Conservation (phyloP, 164 flowering plant genomes). For the Magnolia changhungtana region DNA sequence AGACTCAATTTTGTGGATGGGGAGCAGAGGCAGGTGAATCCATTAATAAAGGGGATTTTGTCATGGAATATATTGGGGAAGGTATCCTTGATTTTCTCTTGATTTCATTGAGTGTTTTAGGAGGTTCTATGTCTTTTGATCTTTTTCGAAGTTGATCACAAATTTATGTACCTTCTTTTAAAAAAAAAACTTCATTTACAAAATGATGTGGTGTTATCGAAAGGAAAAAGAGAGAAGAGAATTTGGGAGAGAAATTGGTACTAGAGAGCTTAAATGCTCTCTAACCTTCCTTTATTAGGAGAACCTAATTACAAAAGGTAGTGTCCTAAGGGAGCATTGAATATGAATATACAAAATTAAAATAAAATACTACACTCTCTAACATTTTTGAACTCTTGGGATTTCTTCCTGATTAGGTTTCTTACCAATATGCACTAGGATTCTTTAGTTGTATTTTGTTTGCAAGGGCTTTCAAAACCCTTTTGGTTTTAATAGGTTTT, state of each 20-base stretch:
- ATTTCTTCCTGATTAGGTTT: no score
- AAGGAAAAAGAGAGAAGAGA: no score
- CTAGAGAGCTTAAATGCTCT: no score
- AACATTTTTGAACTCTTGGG: no score
- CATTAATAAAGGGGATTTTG: slow-evolving; percentile 67
- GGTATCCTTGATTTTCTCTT: slow-evolving; percentile 13
- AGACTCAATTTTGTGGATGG: slow-evolving; percentile 96
- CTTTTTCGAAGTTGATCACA: neutral
- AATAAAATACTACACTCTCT: no score
- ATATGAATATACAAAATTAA: no score
- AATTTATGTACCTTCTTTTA: neutral
- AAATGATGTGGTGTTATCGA: no score
- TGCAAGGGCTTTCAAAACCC: no score
- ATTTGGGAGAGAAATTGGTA: no score
- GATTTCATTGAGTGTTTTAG: neutral
- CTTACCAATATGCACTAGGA: no score
- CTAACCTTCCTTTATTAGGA: neutral
- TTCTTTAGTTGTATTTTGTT: no score
- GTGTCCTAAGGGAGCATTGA: neutral
- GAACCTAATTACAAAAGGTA: neutral
- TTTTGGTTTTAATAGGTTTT: no score
- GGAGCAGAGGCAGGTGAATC: slow-evolving; percentile 87
- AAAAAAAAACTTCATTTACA: neutral
- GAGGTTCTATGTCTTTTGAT: neutral
- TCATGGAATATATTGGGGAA: slow-evolving; percentile 93